Evolutionary conservation across 2,329 filamentous ascomycete genomes (phyloP).

Genomic region (Aureobasidium mangrovei): DNA sequence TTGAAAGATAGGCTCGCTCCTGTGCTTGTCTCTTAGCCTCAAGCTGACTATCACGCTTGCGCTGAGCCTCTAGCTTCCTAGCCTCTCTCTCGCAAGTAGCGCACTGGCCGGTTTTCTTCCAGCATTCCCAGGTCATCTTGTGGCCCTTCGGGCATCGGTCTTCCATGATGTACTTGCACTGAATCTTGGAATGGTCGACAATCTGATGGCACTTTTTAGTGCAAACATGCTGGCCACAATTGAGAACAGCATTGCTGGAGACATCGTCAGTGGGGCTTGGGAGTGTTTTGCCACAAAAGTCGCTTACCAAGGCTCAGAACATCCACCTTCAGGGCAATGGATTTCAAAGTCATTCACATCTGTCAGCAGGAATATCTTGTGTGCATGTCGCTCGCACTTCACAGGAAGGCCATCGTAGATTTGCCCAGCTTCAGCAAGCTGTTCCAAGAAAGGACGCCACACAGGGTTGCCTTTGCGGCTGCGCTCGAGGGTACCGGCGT

Average conservation of each 20-base stretch:
- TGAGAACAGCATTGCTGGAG: neutral
- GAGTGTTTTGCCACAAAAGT: neutral
- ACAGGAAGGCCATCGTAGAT: neutral
- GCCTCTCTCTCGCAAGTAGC: neutral
- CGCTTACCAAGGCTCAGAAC: neutral
- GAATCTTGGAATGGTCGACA: neutral
- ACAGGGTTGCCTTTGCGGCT: neutral
- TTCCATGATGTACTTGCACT: neutral
- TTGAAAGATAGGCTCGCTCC: neutral
- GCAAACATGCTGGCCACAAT: neutral
- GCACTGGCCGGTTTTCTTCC: neutral
- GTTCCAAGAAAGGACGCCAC: neutral
- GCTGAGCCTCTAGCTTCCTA: neutral
- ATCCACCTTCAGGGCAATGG: neutral
- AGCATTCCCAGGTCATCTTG: neutral
- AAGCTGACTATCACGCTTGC: neutral
- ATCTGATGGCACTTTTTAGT: neutral
- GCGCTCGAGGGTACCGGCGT: constrained; percentile 30
- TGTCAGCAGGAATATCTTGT: neutral
- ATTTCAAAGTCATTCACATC: neutral
- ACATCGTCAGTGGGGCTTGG: neutral
- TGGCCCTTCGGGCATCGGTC: neutral
- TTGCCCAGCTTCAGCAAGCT: neutral
- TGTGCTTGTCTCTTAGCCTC: neutral
- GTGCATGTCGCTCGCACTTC: neutral